These are phyloP conservation scores for Trametes maxima DNA, from an alignment of 768 basidiomycete species.

Conservation along the genomic window DNA sequence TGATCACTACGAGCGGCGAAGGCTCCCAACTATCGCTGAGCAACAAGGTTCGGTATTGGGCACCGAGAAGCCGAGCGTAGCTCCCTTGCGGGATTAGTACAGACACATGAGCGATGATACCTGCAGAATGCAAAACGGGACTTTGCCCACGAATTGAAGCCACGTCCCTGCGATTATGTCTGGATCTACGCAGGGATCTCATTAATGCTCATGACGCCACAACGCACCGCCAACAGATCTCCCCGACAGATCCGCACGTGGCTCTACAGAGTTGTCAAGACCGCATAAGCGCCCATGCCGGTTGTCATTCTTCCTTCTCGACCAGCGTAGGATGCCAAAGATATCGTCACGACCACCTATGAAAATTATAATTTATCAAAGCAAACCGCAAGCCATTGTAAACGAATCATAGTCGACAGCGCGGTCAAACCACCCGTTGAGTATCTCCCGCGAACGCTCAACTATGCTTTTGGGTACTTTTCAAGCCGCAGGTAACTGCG, in stretches of 20 bases:
- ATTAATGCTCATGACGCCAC: not conserved
- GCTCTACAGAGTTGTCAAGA: not conserved
- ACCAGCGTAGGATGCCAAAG: not conserved
- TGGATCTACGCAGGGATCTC: not conserved
- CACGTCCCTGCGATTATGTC: not conserved
- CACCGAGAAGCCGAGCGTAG: not conserved
- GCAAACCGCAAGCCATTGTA: no score
- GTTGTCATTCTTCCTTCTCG: not conserved
- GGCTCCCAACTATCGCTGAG: no score
- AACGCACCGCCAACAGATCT: not conserved
- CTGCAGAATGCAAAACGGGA: no score
- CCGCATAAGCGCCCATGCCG: not conserved
- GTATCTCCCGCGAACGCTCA: no score
- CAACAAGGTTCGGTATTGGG: not conserved
- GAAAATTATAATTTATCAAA: no score
- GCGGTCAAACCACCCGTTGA: no score
- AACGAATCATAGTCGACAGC: no score
- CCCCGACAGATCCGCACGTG: not conserved
- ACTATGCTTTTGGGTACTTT: no score
- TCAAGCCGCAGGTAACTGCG: not conserved
- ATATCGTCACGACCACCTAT: not conserved
- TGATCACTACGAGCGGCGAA: not conserved
- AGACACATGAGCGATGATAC: no score
- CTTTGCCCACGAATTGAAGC: no score
- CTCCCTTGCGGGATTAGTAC: not conserved